Conservation (phyloP, 371 early-diverging fungal species). For the Sporodiniella umbellata region DNA sequence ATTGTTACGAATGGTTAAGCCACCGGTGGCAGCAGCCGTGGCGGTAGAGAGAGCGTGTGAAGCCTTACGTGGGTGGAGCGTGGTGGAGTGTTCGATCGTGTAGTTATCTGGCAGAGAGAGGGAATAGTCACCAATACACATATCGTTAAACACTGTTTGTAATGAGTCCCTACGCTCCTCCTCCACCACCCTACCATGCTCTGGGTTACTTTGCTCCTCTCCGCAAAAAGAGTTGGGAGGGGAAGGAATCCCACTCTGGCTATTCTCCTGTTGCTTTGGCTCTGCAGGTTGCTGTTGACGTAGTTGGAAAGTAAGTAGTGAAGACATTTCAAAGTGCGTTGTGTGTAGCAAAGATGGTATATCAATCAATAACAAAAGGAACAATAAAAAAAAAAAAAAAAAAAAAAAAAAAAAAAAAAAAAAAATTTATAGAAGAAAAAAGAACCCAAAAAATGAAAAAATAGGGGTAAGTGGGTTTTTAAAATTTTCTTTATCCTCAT, state of each 20-base stretch:
- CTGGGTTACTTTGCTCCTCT: slow-evolving; percentile 28
- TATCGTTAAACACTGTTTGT: slow-evolving; percentile 38
- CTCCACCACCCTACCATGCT: too few species aligned
- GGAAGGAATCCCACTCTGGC: slow-evolving; percentile 33
- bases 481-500: neutral
- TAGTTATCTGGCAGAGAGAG: slow-evolving; percentile 46
- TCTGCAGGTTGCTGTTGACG: slow-evolving; percentile 24
- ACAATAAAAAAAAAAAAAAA: neutral
- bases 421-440: neutral
- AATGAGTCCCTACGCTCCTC: slow-evolving; percentile 31
- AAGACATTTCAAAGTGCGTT: slow-evolving; percentile 25
- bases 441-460: too few species aligned
- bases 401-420: neutral
- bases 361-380: neutral
- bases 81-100: slow-evolving; percentile 37
- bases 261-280: slow-evolving; percentile 2
- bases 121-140: slow-evolving; percentile 32
- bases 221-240: slow-evolving; percentile 50
- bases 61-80: slow-evolving; percentile 6
- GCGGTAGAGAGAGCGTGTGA: slow-evolving; percentile 20
- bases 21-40: slow-evolving; percentile 37
- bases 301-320: slow-evolving; percentile 43
- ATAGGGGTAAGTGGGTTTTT: neutral
- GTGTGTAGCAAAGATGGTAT: neutral
- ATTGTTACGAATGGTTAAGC: slow-evolving; percentile 29